Percentiles rank a stretch among this genome's conserved stretches.
Evolutionary conservation across 805 yeast species (phyloP).

Genomic region (Ogataea sp.): DNA sequence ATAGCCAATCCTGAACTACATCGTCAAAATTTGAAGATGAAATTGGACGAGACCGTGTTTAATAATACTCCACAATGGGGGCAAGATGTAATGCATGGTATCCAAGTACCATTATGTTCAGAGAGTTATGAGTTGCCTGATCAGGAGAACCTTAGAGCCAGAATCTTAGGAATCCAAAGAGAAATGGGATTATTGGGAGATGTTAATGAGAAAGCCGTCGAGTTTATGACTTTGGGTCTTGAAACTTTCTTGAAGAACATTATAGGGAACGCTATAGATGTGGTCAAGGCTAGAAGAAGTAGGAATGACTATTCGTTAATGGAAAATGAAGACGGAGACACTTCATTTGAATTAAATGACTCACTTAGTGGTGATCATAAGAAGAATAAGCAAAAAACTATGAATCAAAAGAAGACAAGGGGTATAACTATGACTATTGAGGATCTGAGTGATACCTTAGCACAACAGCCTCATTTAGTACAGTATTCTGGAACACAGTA

Average conservation of each 20-base stretch:
- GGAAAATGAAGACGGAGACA: slow-evolving; percentile 26
- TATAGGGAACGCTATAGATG: slow-evolving; percentile 67
- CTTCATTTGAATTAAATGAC: slow-evolving; percentile 4
- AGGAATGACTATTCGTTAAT: slow-evolving; percentile 26
- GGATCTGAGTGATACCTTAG: slow-evolving; percentile 58
- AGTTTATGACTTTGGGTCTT: slow-evolving; percentile 68
- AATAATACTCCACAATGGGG: slow-evolving; percentile 70
- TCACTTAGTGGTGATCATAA: neutral
- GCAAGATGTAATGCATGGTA: slow-evolving; percentile 82
- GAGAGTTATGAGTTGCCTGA: slow-evolving; percentile 84
- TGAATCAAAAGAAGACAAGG: slow-evolving; percentile 4
- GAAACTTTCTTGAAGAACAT: slow-evolving; percentile 73
- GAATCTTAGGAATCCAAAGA: slow-evolving; percentile 76
- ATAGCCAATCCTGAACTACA: slow-evolving; percentile 30
- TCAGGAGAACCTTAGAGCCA: slow-evolving; percentile 50
- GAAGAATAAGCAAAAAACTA: no score
- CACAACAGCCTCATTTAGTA: slow-evolving; percentile 55
- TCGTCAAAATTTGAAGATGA: neutral
- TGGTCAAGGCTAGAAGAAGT: slow-evolving; percentile 52
- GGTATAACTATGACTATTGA: slow-evolving; percentile 48
- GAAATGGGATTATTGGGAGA: slow-evolving; percentile 86
- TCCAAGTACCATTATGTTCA: slow-evolving; percentile 71
- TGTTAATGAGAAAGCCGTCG: slow-evolving; percentile 71
- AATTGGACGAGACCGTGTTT: slow-evolving; percentile 26
- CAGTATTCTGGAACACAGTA: slow-evolving; percentile 60